Conservation (phyloP, 2,329 filamentous ascomycete genomes). For the Neopestalotiopsis sp. region DNA sequence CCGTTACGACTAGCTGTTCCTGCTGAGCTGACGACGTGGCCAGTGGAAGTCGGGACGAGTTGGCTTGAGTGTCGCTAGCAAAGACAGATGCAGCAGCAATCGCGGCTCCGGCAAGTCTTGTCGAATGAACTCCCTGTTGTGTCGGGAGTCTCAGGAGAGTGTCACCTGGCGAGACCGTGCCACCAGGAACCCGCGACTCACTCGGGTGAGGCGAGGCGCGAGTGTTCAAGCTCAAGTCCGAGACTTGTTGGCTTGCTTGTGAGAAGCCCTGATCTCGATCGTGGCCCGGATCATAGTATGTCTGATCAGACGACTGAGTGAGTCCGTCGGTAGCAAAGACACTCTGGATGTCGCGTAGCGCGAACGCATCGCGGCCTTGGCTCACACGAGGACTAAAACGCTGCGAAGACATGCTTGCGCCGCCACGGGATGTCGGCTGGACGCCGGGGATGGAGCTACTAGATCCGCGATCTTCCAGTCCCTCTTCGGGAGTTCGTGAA, state of each 20-base stretch:
- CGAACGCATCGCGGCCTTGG: not conserved
- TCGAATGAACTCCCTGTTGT: not conserved
- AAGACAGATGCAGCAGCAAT: not conserved
- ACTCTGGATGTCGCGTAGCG: not conserved
- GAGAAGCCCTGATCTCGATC: slow-evolving; percentile 11
- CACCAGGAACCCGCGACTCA: slow-evolving; percentile 13
- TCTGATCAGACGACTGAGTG: slow-evolving; percentile 1
- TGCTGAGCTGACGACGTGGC: not conserved
- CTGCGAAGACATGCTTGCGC: not conserved
- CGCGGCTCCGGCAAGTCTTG: not conserved
- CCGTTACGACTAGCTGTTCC: slow-evolving; percentile 4
- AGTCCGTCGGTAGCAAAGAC: not conserved
- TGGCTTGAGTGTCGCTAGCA: not conserved
- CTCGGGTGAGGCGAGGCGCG: not conserved
- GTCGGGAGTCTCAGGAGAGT: not conserved
- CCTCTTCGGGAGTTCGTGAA: not conserved
- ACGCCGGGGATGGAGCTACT: not conserved
- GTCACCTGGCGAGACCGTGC: not conserved
- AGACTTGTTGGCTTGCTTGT: not conserved
- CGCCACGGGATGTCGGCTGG: slow-evolving; percentile 2
- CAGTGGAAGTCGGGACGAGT: not conserved
- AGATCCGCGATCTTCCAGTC: not conserved
- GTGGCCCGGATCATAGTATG: not conserved
- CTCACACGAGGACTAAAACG: not conserved
- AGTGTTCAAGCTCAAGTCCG: not conserved